Evolutionary conservation across 352 stramenopile species (phyloP).

Genomic region (Phytophthora quininea): DNA sequence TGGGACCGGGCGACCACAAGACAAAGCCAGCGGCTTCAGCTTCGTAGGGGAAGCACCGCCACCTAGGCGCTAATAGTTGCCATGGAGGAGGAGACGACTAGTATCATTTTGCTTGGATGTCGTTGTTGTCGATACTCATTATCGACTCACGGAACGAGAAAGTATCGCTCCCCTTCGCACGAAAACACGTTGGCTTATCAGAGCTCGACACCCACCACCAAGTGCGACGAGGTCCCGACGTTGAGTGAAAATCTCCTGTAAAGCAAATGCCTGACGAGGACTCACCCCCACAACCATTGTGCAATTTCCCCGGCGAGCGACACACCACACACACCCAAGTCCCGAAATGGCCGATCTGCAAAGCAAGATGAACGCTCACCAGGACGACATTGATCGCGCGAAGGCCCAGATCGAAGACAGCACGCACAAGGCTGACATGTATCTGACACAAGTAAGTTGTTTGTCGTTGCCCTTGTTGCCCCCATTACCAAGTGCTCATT

Average conservation of each 20-base stretch:
- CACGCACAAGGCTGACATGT: slow-evolving; percentile 58
- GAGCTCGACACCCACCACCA: slow-evolving; percentile 20
- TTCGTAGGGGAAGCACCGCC: slow-evolving; percentile 5
- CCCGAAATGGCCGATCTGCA: slow-evolving; percentile 29
- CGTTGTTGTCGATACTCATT: no score
- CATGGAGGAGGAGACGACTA: background rate
- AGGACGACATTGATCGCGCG: slow-evolving; percentile 45
- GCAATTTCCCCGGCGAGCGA: slow-evolving; percentile 30
- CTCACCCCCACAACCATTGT: slow-evolving; percentile 19
- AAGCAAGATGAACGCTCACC: slow-evolving; percentile 48
- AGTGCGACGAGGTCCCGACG: slow-evolving; percentile 27
- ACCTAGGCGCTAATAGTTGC: no score
- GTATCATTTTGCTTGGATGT: background rate
- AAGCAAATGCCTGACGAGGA: slow-evolving; percentile 6
- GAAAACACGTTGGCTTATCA: no score
- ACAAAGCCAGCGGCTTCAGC: slow-evolving; percentile 3
- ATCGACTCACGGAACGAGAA: no score
- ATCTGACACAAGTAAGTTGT: slow-evolving; percentile 47
- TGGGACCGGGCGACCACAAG: background rate
- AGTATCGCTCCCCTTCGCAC: no score
- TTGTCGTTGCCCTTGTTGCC: no score
- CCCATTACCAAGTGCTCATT: no score
- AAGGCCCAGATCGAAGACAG: slow-evolving; percentile 62
- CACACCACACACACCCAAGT: slow-evolving; percentile 8
- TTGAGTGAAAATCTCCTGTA: slow-evolving; percentile 14